These are phyloP conservation scores for Colletotrichum sp. DNA, from an alignment of 2,329 filamentous ascomycete species.

Conservation along the genomic window DNA sequence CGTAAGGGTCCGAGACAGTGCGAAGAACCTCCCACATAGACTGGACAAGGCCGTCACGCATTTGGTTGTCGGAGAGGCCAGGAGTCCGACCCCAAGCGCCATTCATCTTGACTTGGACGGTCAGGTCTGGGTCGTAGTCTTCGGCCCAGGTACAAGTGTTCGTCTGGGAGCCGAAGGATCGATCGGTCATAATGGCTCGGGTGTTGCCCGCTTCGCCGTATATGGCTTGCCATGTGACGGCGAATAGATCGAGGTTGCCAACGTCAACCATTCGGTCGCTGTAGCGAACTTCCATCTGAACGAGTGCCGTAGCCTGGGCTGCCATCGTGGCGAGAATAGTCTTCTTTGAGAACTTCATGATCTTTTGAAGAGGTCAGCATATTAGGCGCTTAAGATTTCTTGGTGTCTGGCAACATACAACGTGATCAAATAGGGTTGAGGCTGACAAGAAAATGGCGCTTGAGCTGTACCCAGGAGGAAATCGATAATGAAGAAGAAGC, in stretches of 20 bases:
- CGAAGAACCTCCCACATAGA: conserved; percentile 19
- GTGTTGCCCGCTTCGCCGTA: conserved; percentile 20
- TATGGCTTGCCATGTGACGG: conserved; percentile 16
- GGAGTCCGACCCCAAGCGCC: conserved; percentile 21
- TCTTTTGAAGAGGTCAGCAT: not conserved
- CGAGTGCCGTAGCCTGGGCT: not conserved
- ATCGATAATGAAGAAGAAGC: not conserved
- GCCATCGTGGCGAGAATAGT: conserved; percentile 6
- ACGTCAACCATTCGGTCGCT: conserved; percentile 22
- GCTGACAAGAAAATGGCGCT: not conserved
- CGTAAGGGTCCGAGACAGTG: not conserved
- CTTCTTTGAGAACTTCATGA: conserved; percentile 10
- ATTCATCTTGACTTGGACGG: conserved; percentile 15
- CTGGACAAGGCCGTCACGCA: conserved; percentile 20
- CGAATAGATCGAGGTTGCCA: conserved; percentile 22
- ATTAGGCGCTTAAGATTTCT: accelerated
- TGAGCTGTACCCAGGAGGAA: not conserved
- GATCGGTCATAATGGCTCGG: conserved; percentile 16
- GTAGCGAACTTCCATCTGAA: conserved; percentile 22
- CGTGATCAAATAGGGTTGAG: not conserved
- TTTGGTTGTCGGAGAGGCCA: conserved; percentile 10
- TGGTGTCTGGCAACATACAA: not conserved
- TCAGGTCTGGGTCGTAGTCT: conserved; percentile 13
- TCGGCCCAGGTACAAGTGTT: conserved; percentile 15
- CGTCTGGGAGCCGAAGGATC: not conserved